Evolutionary conservation across 345 rosid species (phyloP), one percentile per base, ranked within the genome.

Genomic region (Hypericum perforatum): DNA sequence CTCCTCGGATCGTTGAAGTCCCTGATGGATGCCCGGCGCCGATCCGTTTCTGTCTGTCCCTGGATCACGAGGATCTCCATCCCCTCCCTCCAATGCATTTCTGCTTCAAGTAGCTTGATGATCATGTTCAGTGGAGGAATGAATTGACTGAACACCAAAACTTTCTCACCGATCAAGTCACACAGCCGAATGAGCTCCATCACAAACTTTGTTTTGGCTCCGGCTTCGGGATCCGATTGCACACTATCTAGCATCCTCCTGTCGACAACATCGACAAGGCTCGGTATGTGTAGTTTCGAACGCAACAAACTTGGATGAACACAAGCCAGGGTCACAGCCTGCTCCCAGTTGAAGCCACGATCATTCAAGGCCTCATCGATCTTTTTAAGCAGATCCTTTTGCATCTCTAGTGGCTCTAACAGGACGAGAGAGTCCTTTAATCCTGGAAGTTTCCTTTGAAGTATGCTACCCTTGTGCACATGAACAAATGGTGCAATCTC

Each of bases 121-220:
- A 84, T 69, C 43, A 87, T 65, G 44, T 53, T 29, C 53, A 91
- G 47, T 11, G 89, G 85, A 13, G 54, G 67, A 16, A 76, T 56
- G 48, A 42, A 84, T 29, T 91, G 92, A 58, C 92, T 71, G 55
- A 84, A 91, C 13, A 91, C 76, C 47, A 90, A 56, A 13, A 84
- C 95, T 57, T 78, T 84, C 64, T 91, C 98, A 4, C 59, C 51
- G 11, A 68, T 36, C 1, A 66, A 63, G 14, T 40, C 51, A 29
- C 85, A 67, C 9, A 84, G 68, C 63, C 66, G 68, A 38, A 81
- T 57, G 42, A 91, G 73, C 11, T 77, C 77, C 38, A 73, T 46
- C 0, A 84, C 59, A 59, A 90, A 90, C 65, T 66, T 74, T 0
- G 82, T 81, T 61, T 84, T 91, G 5, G 54, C 73, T 57, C 98